Evolutionary conservation across 805 yeast genomes (phyloP).

Genomic region (Starmerella geochares): DNA sequence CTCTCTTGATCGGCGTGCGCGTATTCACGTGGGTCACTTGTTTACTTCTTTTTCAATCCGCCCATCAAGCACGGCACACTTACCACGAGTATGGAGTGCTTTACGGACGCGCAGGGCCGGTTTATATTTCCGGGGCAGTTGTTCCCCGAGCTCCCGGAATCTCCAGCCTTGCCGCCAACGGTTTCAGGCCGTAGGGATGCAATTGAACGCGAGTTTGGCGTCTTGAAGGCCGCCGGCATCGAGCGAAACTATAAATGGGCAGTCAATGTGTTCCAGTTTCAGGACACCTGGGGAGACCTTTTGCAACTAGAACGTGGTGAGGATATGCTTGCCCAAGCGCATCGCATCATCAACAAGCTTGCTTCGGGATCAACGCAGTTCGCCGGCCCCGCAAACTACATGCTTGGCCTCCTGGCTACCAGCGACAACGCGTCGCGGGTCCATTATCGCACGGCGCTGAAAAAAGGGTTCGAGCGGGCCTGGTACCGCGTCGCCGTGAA

Average conservation of each 20-base stretch:
- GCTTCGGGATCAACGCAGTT: conserved; percentile 16
- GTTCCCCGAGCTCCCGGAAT: conserved; percentile 26
- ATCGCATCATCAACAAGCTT: conserved; percentile 21
- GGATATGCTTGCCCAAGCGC: conserved; percentile 24
- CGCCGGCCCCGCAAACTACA: conserved; percentile 23
- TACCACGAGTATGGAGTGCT: conserved; percentile 15
- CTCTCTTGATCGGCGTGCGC: not conserved
- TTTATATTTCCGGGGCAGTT: conserved; percentile 30
- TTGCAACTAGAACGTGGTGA: conserved; percentile 6
- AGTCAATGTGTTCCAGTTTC: conserved; percentile 26
- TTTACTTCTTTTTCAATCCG: conserved; percentile 3
- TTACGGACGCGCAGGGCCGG: conserved; percentile 25
- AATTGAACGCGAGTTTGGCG: conserved; percentile 5
- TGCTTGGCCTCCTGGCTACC: conserved; percentile 2
- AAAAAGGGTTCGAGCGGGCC: conserved; percentile 30
- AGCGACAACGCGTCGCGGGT: conserved; percentile 8
- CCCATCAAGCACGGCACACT: conserved; percentile 1
- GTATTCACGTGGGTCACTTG: conserved; percentile 6
- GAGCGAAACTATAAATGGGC: conserved; percentile 28
- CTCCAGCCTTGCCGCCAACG: conserved; percentile 13
- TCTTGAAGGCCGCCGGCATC: conserved; percentile 5
- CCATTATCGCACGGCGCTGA: conserved; percentile 27
- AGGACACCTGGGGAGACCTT: conserved; percentile 28
- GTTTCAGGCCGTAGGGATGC: conserved; percentile 12
- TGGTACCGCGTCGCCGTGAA: conserved; percentile 32